Evolutionary conservation across 176 grass and related monocot species (phyloP).

Genomic region (Zoysia pacifica): DNA sequence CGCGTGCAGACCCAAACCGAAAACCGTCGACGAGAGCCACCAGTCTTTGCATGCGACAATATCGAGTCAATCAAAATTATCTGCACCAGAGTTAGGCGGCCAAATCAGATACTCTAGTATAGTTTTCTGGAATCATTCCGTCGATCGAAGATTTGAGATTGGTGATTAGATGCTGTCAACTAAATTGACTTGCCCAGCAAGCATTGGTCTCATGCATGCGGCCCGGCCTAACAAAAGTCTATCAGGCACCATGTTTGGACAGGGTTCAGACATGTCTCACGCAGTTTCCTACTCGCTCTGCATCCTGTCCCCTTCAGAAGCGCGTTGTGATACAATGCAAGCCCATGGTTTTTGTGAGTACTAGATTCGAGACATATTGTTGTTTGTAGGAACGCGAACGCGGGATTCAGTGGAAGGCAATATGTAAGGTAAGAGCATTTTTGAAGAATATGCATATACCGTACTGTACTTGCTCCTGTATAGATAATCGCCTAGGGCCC

Average conservation of each 20-base stretch:
- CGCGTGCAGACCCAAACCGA: neutral
- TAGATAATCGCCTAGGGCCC: neutral
- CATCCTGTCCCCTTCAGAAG: neutral
- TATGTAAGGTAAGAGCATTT: neutral
- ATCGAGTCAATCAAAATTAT: neutral
- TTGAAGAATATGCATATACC: neutral
- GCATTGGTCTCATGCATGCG: neutral
- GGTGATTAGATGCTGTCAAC: neutral
- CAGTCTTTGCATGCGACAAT: neutral
- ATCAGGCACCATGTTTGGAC: constrained; percentile 15
- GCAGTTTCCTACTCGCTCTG: neutral
- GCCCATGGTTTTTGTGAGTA: neutral
- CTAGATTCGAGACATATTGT: neutral
- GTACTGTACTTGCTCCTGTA: neutral
- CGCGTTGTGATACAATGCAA: neutral
- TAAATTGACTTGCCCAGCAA: neutral
- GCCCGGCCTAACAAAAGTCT: neutral
- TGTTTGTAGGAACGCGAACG: neutral
- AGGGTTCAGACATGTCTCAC: constrained; percentile 9
- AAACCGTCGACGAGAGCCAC: neutral
- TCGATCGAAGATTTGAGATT: neutral
- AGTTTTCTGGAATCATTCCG: neutral
- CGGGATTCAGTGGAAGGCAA: neutral
- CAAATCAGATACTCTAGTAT: neutral
- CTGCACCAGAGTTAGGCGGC: neutral